Evolutionary conservation across 129 eudicot genomes (phyloP).

Genomic region (Flaveria sonorensis): DNA sequence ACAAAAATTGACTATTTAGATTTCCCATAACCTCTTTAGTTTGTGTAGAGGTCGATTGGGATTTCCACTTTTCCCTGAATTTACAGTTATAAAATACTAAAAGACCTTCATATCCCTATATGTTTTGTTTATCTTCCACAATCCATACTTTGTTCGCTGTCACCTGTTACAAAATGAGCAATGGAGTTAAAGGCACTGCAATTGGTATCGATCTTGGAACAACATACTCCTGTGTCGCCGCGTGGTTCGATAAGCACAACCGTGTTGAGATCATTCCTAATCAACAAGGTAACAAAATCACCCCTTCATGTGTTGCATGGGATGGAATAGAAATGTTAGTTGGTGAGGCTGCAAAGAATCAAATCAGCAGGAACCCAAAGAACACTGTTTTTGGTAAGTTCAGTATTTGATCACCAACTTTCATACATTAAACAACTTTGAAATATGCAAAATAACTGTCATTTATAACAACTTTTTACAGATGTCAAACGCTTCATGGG

Average conservation of each 20-base stretch:
- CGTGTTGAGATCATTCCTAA: slow-evolving; percentile 16
- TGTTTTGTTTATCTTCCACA: background rate
- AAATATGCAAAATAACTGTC: too few species aligned
- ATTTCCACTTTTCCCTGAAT: background rate
- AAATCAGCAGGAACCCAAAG: background rate
- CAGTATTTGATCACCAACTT: background rate
- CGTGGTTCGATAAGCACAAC: slow-evolving; percentile 12
- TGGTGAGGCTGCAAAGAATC: slow-evolving; percentile 11
- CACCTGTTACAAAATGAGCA: too few species aligned
- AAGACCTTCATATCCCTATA: background rate
- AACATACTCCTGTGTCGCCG: slow-evolving; percentile 7
- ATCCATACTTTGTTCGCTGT: background rate
- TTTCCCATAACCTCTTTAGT: background rate
- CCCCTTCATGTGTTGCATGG: slow-evolving; percentile 15
- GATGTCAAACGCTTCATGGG: slow-evolving; percentile 13
- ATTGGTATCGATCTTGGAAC: slow-evolving; percentile 16
- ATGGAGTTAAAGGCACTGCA: background rate
- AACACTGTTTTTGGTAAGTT: slow-evolving; percentile 1
- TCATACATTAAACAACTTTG: background rate
- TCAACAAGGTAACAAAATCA: slow-evolving; percentile 15
- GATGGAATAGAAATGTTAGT: slow-evolving; percentile 3
- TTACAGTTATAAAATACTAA: background rate
- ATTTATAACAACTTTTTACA: background rate
- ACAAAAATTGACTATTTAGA: background rate
- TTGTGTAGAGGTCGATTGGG: background rate